Conservation (phyloP, 2,329 filamentous ascomycete genomes). For the Aspergillus cejpii region DNA sequence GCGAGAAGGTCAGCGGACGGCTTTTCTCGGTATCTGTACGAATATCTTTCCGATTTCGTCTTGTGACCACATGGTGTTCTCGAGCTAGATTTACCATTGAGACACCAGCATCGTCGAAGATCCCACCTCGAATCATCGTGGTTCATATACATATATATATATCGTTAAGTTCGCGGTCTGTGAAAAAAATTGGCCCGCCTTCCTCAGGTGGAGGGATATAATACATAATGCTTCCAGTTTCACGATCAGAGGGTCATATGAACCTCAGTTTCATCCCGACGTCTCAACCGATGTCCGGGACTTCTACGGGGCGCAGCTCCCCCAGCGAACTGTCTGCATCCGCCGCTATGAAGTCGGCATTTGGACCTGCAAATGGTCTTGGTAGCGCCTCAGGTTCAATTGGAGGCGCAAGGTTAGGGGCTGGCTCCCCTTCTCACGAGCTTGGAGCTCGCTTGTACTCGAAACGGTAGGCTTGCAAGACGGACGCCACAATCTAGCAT, state of each 20-base stretch:
- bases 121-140: constrained; percentile 3
- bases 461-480: constrained; percentile 66
- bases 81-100: constrained; percentile 17
- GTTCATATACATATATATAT: constrained; percentile 4
- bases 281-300: constrained; percentile 64
- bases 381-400: constrained; percentile 47
- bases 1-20: neutral
- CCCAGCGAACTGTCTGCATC: constrained; percentile 66
- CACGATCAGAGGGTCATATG: constrained; percentile 75
- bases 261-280: constrained; percentile 72
- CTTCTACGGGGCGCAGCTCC: constrained; percentile 72
- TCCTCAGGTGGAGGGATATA: constrained; percentile 41
- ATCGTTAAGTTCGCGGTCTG: neutral
- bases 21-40: neutral
- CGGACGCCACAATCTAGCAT: neutral
- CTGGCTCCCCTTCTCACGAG: constrained; percentile 95
- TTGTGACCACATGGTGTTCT: constrained; percentile 21
- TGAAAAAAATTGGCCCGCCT: constrained; percentile 14
- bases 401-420: constrained; percentile 64
- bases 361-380: constrained; percentile 60
- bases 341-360: constrained; percentile 62
- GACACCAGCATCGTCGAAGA: constrained; percentile 9
- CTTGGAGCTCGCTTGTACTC: constrained; percentile 74
- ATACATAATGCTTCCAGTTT: constrained; percentile 85
- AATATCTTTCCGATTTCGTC: neutral